phyloP scores from a whole-genome alignment of 1,139 yeast species.

The Meyerozyma guilliermondii region DNA sequence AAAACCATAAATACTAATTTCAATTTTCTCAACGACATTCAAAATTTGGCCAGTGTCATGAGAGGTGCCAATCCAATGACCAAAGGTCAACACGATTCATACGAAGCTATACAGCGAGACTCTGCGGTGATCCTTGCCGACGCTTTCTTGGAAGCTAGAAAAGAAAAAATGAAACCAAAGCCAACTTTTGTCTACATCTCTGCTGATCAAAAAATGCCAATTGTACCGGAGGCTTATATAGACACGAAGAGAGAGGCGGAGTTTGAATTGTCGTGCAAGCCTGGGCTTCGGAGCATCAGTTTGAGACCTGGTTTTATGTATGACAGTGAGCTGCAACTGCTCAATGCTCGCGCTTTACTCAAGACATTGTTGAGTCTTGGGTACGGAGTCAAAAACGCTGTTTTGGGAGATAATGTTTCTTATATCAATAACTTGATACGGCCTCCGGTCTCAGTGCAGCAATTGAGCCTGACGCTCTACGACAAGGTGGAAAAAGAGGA shows the following conservation, averaged over 20 bases:
- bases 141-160: conserved; percentile 32
- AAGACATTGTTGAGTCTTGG: conserved; percentile 27
- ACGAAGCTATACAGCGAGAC: conserved; percentile 62
- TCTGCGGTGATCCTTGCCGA: conserved; percentile 67
- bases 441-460: conserved; percentile 65
- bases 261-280: conserved; percentile 39
- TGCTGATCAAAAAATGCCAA: conserved; percentile 68
- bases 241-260: conserved; percentile 78
- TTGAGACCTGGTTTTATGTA: conserved; percentile 83
- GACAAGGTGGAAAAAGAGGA: conserved; percentile 47
- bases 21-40: conserved; percentile 26
- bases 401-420: conserved; percentile 21
- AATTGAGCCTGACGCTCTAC: conserved; percentile 57
- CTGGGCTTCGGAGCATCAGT: conserved; percentile 52
- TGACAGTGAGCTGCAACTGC: conserved; percentile 38
- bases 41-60: conserved; percentile 20
- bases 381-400: conserved; percentile 38
- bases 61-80: conserved; percentile 52
- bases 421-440: conserved; percentile 46
- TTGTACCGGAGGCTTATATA: conserved; percentile 66
- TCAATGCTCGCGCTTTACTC: conserved; percentile 26
- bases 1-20: conserved; percentile 40
- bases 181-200: conserved; percentile 72
- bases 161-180: conserved; percentile 7
- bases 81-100: conserved; percentile 41